These are phyloP conservation scores for Talaromyces stipitatus DNA, from an alignment of 495 filamentous ascomycete species.

Conservation along the genomic window DNA sequence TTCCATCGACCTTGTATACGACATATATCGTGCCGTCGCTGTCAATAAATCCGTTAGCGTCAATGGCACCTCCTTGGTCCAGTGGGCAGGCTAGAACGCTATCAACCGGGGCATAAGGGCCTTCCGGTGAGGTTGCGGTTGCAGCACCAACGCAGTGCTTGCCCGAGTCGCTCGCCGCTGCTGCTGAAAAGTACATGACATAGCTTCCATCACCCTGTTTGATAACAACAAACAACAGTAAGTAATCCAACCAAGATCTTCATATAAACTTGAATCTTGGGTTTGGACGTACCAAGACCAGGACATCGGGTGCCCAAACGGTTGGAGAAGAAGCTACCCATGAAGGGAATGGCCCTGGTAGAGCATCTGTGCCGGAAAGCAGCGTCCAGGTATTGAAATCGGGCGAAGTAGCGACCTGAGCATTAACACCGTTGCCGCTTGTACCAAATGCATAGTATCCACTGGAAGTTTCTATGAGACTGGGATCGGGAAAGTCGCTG, in stretches of 20 bases:
- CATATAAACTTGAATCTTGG: neutral
- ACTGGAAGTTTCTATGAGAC: slow-evolving; percentile 22
- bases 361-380: slow-evolving; percentile 15
- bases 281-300: slow-evolving; percentile 20
- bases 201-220: slow-evolving; percentile 34
- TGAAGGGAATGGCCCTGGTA: slow-evolving; percentile 15
- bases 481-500: slow-evolving; percentile 28
- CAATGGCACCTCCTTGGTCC: slow-evolving; percentile 47
- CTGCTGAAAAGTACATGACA: slow-evolving; percentile 50
- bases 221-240: too few relatives aligned
- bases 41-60: slow-evolving; percentile 46
- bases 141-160: slow-evolving; percentile 48
- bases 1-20: slow-evolving; percentile 55
- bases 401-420: slow-evolving; percentile 19
- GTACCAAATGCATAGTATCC: slow-evolving; percentile 31
- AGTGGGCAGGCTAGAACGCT: slow-evolving; percentile 39
- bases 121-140: slow-evolving; percentile 20
- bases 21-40: slow-evolving; percentile 43
- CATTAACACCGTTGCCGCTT: slow-evolving; percentile 12
- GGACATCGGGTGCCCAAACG: slow-evolving; percentile 28
- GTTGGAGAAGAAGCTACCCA: slow-evolving; percentile 12
- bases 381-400: slow-evolving; percentile 26
- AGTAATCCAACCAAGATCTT: too few relatives aligned
- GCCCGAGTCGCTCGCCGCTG: slow-evolving; percentile 19
- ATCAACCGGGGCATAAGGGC: slow-evolving; percentile 40